A percentile compares a stretch with the other conserved stretches of the same genome.
Conservation (phyloP, 805 yeast genomes). For the Yarrowia porcina region DNA sequence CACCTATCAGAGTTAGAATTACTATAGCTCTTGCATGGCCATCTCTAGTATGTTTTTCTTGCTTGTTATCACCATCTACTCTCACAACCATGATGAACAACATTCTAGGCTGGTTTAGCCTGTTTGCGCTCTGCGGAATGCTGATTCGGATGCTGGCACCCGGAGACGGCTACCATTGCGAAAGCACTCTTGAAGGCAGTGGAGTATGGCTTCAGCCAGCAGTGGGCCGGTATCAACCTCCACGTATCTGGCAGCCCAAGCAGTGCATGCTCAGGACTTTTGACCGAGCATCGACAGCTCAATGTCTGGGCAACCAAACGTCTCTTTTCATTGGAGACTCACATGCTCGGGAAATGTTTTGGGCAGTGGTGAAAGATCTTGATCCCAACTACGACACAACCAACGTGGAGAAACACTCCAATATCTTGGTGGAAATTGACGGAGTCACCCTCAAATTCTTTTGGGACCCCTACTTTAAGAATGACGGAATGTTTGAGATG, state of each 20-base stretch:
- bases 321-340: slow-evolving; percentile 33
- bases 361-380: slow-evolving; percentile 30
- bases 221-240: slow-evolving; percentile 14
- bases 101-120: slow-evolving; percentile 8
- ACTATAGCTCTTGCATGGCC: neutral
- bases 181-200: slow-evolving; percentile 12
- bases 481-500: neutral
- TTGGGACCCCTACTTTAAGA: slow-evolving; percentile 11
- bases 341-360: slow-evolving; percentile 32
- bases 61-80: neutral
- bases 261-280: slow-evolving; percentile 31
- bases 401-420: neutral
- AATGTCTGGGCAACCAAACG: slow-evolving; percentile 29
- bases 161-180: slow-evolving; percentile 15
- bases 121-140: neutral
- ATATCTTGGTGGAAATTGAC: neutral
- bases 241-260: slow-evolving; percentile 32
- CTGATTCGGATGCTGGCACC: slow-evolving; percentile 1
- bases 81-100: slow-evolving; percentile 18
- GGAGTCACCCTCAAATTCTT: neutral
- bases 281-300: slow-evolving; percentile 26
- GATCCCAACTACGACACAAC: slow-evolving; percentile 29
- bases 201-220: slow-evolving; percentile 2
- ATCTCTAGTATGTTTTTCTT: neutral
- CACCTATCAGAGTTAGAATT: slow-evolving; percentile 20